Evolutionary conservation across 2,329 filamentous ascomycete genomes (phyloP).

Genomic region (Fusarium equiseti): DNA sequence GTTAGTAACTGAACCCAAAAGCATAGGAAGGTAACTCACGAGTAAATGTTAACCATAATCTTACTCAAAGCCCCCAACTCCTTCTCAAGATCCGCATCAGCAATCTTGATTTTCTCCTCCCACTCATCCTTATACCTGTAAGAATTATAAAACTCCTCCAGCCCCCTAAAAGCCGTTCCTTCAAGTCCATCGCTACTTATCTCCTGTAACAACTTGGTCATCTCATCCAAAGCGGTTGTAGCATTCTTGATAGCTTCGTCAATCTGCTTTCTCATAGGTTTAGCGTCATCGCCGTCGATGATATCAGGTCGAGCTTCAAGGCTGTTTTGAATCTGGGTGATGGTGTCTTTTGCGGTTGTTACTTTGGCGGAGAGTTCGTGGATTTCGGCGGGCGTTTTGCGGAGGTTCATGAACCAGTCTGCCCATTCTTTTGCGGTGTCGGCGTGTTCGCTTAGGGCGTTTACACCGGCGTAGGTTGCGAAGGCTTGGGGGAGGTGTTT

Average conservation of each 20-base stretch:
- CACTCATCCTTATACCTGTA: constrained; percentile 51
- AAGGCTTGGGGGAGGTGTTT: constrained; percentile 45
- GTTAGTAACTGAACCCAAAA: constrained; percentile 6
- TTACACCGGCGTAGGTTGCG: constrained; percentile 46
- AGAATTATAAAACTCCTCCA: constrained; percentile 52
- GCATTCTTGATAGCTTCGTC: constrained; percentile 47
- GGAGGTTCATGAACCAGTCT: constrained; percentile 50
- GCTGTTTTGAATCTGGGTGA: constrained; percentile 49
- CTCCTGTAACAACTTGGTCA: constrained; percentile 50
- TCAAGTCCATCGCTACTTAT: constrained; percentile 44
- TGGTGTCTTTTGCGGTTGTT: constrained; percentile 49
- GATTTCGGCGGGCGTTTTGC: constrained; percentile 51
- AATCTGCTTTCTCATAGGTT: constrained; percentile 48
- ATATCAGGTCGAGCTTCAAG: constrained; percentile 49
- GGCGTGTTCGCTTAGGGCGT: constrained; percentile 46
- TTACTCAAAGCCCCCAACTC: constrained; percentile 47
- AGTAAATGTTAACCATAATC: constrained; percentile 52
- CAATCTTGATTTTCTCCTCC: constrained; percentile 49
- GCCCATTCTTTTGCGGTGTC: constrained; percentile 52
- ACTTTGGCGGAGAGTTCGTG: constrained; percentile 44
- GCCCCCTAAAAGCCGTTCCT: constrained; percentile 35
- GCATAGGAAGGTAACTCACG: constrained; percentile 38
- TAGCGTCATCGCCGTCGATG: constrained; percentile 48
- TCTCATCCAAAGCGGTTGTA: constrained; percentile 43
- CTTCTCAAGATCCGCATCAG: constrained; percentile 48